A percentile compares a stretch with the other conserved stretches of the same genome.
Evolutionary conservation across 2,329 filamentous ascomycete species (phyloP).

Genomic region (Mollisia scopiformis): DNA sequence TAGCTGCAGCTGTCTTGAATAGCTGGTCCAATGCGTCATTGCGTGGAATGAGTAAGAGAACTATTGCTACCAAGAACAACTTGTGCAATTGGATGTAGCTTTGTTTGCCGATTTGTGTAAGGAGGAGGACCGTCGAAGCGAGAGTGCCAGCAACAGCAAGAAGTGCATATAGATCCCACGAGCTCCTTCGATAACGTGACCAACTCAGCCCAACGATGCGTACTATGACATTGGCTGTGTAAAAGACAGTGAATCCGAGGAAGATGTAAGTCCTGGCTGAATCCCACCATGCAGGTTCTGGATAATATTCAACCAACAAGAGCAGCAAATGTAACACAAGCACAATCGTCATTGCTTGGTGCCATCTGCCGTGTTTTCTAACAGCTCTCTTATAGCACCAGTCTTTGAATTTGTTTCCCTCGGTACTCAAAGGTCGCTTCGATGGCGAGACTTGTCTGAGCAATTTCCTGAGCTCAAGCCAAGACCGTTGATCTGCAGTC

Average conservation of each 20-base stretch:
- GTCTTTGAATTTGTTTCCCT: conserved; percentile 77
- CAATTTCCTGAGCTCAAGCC: conserved; percentile 92
- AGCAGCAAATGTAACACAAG: conserved; percentile 83
- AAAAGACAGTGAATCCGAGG: conserved; percentile 78
- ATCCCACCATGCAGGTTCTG: conserved; percentile 74
- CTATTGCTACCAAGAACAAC: conserved; percentile 87
- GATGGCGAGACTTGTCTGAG: conserved; percentile 92
- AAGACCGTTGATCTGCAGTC: conserved; percentile 93
- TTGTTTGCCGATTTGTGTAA: conserved; percentile 60
- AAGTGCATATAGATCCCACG: conserved; percentile 93
- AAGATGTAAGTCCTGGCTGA: conserved; percentile 74
- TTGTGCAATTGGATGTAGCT: conserved; percentile 85
- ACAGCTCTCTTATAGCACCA: conserved; percentile 96
- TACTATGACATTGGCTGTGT: conserved; percentile 80
- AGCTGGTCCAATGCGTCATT: conserved; percentile 97
- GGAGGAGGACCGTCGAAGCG: conserved; percentile 76
- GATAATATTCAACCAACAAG: conserved; percentile 83
- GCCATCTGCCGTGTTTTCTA: conserved; percentile 93
- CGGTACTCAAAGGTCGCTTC: conserved; percentile 82
- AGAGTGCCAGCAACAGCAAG: conserved; percentile 80
- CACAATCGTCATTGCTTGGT: conserved; percentile 76
- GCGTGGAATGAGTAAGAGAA: conserved; percentile 87
- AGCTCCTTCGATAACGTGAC: conserved; percentile 87
- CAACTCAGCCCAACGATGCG: conserved; percentile 89
- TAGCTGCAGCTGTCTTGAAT: conserved; percentile 97